Evolutionary conservation across 2,329 filamentous ascomycete species (phyloP).

Genomic region (Hymenoscyphus infarciens): DNA sequence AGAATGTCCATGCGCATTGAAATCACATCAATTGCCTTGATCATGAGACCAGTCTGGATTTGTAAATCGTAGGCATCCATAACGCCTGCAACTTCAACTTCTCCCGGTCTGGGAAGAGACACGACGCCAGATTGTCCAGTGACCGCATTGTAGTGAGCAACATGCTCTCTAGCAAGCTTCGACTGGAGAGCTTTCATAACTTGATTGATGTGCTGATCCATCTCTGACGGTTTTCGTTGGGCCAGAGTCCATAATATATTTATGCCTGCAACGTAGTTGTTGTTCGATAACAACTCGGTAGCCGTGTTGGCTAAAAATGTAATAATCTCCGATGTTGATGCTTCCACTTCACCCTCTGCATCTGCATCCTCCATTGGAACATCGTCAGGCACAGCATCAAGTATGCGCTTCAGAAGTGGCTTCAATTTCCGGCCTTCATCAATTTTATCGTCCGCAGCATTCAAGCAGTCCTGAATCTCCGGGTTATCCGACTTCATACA

Average conservation of each 20-base stretch:
- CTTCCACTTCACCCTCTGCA: conserved; percentile 79
- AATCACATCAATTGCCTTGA: conserved; percentile 92
- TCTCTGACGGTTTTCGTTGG: conserved; percentile 76
- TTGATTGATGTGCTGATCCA: conserved; percentile 82
- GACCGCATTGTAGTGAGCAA: conserved; percentile 66
- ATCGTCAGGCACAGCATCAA: conserved; percentile 84
- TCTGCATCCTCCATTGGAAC: conserved; percentile 71
- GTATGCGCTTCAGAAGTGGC: conserved; percentile 74
- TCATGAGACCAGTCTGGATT: conserved; percentile 84
- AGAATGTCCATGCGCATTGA: conserved; percentile 89
- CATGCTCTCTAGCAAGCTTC: conserved; percentile 90
- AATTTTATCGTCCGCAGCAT: conserved; percentile 66
- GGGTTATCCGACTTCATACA: conserved; percentile 82
- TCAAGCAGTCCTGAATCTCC: conserved; percentile 90
- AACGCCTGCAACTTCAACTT: conserved; percentile 51
- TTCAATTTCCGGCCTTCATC: conserved; percentile 69
- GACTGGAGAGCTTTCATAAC: conserved; percentile 92
- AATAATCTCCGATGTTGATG: conserved; percentile 81
- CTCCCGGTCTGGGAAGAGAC: conserved; percentile 38
- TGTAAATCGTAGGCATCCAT: conserved; percentile 76
- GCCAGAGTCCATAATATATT: conserved; percentile 93
- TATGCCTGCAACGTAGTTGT: conserved; percentile 81
- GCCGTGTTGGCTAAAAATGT: conserved; percentile 80
- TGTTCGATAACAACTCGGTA: conserved; percentile 78
- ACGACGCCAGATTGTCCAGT: conserved; percentile 46